Evolutionary conservation across 2,329 filamentous ascomycete genomes (phyloP).

Genomic region (Mariannaea sp.): DNA sequence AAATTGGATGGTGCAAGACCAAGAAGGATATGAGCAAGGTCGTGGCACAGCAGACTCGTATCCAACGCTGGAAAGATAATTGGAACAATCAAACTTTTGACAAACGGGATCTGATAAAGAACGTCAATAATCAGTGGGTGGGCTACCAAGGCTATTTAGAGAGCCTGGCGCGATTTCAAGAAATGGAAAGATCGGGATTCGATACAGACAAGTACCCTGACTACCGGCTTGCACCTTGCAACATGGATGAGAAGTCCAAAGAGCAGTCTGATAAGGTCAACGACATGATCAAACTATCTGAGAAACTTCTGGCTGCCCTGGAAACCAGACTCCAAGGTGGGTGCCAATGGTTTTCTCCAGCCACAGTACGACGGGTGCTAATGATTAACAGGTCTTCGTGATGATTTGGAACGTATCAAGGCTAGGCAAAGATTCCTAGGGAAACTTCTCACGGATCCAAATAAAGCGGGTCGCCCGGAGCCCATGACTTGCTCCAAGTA

Average conservation of each 20-base stretch:
- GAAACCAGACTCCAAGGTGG: conserved; percentile 44
- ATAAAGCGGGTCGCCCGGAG: conserved; percentile 43
- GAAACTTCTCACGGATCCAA: conserved; percentile 46
- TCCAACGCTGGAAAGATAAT: conserved; percentile 38
- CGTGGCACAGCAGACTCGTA: conserved; percentile 30
- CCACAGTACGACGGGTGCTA: conserved; percentile 17
- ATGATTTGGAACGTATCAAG: conserved; percentile 40
- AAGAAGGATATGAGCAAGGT: conserved; percentile 38
- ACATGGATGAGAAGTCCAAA: conserved; percentile 43
- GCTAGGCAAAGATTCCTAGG: conserved; percentile 47
- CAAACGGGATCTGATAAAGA: conserved; percentile 41
- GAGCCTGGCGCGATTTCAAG: conserved; percentile 42
- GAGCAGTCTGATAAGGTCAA: conserved; percentile 39
- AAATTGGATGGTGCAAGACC: conserved; percentile 43
- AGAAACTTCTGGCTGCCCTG: conserved; percentile 43
- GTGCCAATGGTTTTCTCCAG: conserved; percentile 8
- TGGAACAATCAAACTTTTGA: conserved; percentile 35
- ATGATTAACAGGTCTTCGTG: conserved; percentile 35
- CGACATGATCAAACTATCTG: conserved; percentile 42
- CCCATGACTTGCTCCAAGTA: conserved; percentile 53
- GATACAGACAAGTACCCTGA: conserved; percentile 46
- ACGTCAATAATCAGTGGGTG: conserved; percentile 40
- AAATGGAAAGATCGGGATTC: conserved; percentile 46
- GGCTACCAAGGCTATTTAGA: conserved; percentile 44
- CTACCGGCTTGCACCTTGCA: conserved; percentile 46